phyloP scores from a whole-genome alignment of 305 asterid species.

The Solanum hybrid region DNA sequence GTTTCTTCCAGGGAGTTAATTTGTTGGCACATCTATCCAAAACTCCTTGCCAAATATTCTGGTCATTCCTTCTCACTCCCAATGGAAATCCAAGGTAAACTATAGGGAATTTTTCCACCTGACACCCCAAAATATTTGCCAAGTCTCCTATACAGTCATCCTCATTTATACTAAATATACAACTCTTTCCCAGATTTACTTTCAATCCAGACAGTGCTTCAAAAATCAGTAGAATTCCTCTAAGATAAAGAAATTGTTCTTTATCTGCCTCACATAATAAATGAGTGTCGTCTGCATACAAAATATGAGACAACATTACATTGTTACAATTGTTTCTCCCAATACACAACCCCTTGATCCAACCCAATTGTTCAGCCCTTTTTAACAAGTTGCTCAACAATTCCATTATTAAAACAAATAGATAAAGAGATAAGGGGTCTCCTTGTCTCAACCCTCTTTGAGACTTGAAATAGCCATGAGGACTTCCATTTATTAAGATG shows the following conservation, averaged over 20 bases:
- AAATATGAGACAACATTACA: neutral
- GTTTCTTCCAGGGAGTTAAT: neutral
- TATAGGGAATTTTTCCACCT: neutral
- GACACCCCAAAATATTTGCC: neutral
- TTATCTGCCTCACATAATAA: neutral
- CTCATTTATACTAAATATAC: neutral
- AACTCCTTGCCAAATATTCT: neutral
- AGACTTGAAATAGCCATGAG: neutral
- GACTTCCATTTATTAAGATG: neutral
- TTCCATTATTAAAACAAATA: neutral
- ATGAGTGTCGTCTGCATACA: neutral
- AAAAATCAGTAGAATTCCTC: neutral
- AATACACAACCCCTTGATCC: neutral
- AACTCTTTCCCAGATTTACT: neutral
- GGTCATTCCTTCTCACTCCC: neutral
- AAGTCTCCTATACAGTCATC: neutral
- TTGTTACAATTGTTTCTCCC: neutral
- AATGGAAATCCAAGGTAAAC: neutral
- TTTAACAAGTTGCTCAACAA: neutral
- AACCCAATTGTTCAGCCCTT: neutral
- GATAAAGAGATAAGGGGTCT: neutral
- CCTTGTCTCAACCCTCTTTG: neutral
- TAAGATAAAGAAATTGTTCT: too few relatives aligned
- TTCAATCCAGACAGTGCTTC: neutral
- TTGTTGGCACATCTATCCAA: neutral